Evolutionary conservation across 2,329 filamentous ascomycete genomes (phyloP).

Genomic region (Penicillium hesseltinei): DNA sequence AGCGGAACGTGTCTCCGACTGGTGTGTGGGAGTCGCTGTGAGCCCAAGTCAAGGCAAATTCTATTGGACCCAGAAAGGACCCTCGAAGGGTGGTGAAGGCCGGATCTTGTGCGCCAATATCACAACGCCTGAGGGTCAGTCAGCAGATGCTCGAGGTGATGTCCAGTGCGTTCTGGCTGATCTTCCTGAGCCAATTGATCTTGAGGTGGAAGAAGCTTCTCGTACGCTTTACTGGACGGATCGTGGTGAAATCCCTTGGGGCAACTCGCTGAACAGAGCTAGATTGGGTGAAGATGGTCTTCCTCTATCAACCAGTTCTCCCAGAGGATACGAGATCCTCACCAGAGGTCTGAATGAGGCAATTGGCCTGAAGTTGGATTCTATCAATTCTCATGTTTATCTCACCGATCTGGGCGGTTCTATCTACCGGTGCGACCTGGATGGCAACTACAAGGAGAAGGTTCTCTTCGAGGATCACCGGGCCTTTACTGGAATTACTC

Average conservation of each 20-base stretch:
- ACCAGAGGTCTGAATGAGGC: conserved; percentile 26
- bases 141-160: conserved; percentile 40
- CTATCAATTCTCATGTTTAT: conserved; percentile 19
- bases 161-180: conserved; percentile 45
- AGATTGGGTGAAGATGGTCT: conserved; percentile 14
- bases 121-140: conserved; percentile 35
- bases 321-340: conserved; percentile 13
- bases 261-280: conserved; percentile 53
- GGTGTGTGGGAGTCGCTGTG: conserved; percentile 59
- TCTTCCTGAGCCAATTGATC: conserved; percentile 57
- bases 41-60: conserved; percentile 46
- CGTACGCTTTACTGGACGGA: conserved; percentile 60
- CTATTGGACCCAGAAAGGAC: conserved; percentile 63
- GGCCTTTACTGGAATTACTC: conserved; percentile 18
- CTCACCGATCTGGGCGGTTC: conserved; percentile 30
- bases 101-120: conserved; percentile 55
- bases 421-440: conserved; percentile 14
- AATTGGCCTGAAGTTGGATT: conserved; percentile 29
- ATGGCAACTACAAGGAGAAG: conserved; percentile 10
- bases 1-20: conserved; percentile 36
- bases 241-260: conserved; percentile 55
- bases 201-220: conserved; percentile 51
- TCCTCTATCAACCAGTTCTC: not conserved
- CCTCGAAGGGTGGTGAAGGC: conserved; percentile 51
- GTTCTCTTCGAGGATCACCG: conserved; percentile 9